phyloP scores from a whole-genome alignment of 192 early-diverging fungal genomes.

The Tieghemiomyces parasiticus region DNA sequence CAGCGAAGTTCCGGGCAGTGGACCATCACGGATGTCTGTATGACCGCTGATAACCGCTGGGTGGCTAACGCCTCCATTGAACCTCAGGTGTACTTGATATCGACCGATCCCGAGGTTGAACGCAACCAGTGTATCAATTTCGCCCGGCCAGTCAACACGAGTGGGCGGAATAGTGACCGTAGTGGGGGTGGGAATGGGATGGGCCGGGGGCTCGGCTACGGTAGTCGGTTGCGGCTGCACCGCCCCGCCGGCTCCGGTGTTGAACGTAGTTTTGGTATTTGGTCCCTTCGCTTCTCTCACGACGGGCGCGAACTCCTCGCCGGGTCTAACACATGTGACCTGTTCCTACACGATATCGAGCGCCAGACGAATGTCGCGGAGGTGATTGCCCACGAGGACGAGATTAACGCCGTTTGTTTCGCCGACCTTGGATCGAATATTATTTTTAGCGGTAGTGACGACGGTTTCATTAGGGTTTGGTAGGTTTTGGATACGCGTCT shows the following conservation, averaged over 20 bases:
- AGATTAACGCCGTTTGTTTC: constrained; percentile 52
- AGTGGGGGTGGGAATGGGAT: too few relatives aligned
- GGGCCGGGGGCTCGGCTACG: too few relatives aligned
- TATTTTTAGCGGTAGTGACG: constrained; percentile 45
- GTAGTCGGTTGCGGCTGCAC: neutral
- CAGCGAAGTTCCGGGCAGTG: neutral
- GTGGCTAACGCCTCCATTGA: neutral
- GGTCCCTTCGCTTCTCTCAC: constrained; percentile 45
- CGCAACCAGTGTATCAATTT: neutral
- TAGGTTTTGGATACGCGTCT: too few relatives aligned
- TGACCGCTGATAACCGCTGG: neutral
- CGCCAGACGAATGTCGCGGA: constrained; percentile 27
- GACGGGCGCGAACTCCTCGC: constrained; percentile 45
- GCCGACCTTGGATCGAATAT: constrained; percentile 37
- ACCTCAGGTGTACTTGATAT: neutral
- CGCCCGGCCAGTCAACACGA: too few relatives aligned
- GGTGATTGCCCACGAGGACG: constrained; percentile 36
- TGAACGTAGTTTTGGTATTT: constrained; percentile 17
- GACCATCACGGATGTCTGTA: neutral
- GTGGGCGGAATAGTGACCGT: too few relatives aligned
- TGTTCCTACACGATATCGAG: constrained; percentile 35
- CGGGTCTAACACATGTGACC: constrained; percentile 22
- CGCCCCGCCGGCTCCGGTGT: neutral
- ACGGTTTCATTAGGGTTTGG: constrained; percentile 38
- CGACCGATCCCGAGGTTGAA: neutral